Evolutionary conservation across 2,329 filamentous ascomycete genomes (phyloP).

Genomic region (Calonectria hongkongensis): DNA sequence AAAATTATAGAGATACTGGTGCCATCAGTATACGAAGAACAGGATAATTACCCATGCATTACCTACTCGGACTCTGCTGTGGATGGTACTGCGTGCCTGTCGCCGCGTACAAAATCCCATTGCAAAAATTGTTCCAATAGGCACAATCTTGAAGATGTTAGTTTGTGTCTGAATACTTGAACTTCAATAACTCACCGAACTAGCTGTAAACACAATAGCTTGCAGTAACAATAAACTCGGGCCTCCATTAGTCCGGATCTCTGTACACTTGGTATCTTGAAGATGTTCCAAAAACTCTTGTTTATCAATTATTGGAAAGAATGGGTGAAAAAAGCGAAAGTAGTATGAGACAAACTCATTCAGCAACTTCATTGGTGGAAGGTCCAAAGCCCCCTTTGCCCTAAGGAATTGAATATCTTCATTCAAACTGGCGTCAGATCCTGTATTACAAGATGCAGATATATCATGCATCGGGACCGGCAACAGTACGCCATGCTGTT

Average conservation of each 20-base stretch:
- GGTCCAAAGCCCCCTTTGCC: slow-evolving; percentile 3
- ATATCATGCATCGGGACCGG: background rate
- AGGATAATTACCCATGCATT: background rate
- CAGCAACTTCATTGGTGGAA: background rate
- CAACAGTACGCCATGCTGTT: background rate
- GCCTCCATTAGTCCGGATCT: background rate
- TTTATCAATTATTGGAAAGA: slow-evolving; percentile 7
- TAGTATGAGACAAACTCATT: slow-evolving; percentile 14
- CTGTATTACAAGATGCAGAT: background rate
- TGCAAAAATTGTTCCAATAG: background rate
- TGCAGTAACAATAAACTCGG: slow-evolving; percentile 5
- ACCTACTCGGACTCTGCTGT: background rate
- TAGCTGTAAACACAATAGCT: background rate
- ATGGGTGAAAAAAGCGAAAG: slow-evolving; percentile 13
- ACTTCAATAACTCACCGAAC: background rate
- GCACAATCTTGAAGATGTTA: background rate
- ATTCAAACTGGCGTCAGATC: too few relatives aligned
- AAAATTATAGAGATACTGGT: background rate
- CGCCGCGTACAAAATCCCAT: background rate
- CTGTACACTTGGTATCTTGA: background rate
- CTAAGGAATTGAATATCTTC: slow-evolving; percentile 1
- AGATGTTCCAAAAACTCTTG: background rate
- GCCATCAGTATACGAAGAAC: background rate
- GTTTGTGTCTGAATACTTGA: background rate
- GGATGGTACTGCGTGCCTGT: background rate